These are phyloP conservation scores for Cucurbitaria berberidis DNA, from an alignment of 2,329 filamentous ascomycete species.

Conservation along the genomic window DNA sequence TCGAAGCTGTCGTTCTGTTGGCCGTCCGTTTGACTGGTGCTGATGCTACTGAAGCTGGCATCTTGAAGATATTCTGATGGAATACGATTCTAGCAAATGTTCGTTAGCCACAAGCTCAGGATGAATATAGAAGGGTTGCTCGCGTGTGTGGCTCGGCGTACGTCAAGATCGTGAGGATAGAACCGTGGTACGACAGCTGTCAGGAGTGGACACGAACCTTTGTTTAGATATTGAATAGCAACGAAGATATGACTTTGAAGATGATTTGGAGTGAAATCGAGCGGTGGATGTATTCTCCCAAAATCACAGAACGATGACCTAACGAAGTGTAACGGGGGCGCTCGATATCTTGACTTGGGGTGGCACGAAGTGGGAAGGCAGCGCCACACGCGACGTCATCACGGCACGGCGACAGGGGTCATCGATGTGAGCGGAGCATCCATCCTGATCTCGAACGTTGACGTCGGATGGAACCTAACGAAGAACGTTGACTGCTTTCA, in stretches of 20 bases:
- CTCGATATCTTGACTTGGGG: slow-evolving; percentile 31
- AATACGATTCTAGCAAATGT: background rate
- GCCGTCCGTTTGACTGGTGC: slow-evolving; percentile 42
- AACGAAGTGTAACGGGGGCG: slow-evolving; percentile 14
- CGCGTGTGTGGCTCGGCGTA: slow-evolving; percentile 27
- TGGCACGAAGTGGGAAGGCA: slow-evolving; percentile 37
- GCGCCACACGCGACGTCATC: slow-evolving; percentile 47
- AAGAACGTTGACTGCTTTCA: slow-evolving; percentile 5
- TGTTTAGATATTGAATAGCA: background rate
- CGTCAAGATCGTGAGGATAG: slow-evolving; percentile 8
- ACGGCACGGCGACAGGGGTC: slow-evolving; percentile 28
- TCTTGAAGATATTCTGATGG: slow-evolving; percentile 15
- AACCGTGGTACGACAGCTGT: slow-evolving; percentile 7
- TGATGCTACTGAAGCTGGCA: slow-evolving; percentile 46
- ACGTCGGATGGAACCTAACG: slow-evolving; percentile 22
- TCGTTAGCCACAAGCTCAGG: slow-evolving; percentile 6
- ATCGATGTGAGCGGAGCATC: slow-evolving; percentile 26
- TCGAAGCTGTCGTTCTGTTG: slow-evolving; percentile 38
- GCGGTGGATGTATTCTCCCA: background rate
- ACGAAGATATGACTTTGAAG: background rate
- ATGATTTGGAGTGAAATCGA: background rate
- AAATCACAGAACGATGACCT: slow-evolving; percentile 15
- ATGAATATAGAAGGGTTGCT: slow-evolving; percentile 8
- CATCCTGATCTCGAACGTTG: slow-evolving; percentile 34
- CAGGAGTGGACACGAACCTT: slow-evolving; percentile 21